A percentile compares a stretch with the other conserved stretches of the same genome.
These are phyloP conservation scores for Penicillium sp. DNA, from an alignment of 2,329 filamentous ascomycete species.

Conservation along the genomic window DNA sequence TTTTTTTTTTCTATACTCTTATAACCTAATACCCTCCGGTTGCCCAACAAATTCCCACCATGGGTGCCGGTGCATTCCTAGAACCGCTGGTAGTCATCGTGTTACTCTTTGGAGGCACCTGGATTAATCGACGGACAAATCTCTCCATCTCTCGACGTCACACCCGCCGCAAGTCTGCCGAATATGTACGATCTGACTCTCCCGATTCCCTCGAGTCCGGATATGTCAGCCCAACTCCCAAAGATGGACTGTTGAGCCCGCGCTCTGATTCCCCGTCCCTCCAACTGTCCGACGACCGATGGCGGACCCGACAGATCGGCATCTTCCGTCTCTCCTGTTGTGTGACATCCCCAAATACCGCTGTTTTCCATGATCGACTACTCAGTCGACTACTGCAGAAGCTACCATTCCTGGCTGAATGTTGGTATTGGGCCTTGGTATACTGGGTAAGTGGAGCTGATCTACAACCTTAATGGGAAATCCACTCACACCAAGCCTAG, in stretches of 20 bases:
- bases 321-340: conserved; percentile 49
- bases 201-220: conserved; percentile 43
- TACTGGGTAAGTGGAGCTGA: conserved; percentile 66
- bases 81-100: conserved; percentile 63
- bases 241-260: conserved; percentile 36
- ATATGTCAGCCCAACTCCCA: conserved; percentile 35
- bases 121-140: conserved; percentile 57
- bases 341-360: conserved; percentile 62
- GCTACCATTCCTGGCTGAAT: conserved; percentile 72
- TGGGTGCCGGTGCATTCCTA: conserved; percentile 59
- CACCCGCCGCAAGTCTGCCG: conserved; percentile 20
- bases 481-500: conserved; percentile 41
- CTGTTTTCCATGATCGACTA: conserved; percentile 58
- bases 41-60: conserved; percentile 23
- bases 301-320: conserved; percentile 52
- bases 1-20: background rate
- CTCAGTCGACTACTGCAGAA: conserved; percentile 65
- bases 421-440: conserved; percentile 75
- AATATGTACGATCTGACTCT: conserved; percentile 28
- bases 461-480: background rate
- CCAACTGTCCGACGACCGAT: conserved; percentile 44
- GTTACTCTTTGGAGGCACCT: conserved; percentile 61
- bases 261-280: conserved; percentile 40
- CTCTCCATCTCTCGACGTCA: conserved; percentile 22
- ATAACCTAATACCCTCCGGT: background rate